Base-by-base conservation (phyloP, 1,284 basidiomycete genomes). In the Melampsora americana region DNA sequence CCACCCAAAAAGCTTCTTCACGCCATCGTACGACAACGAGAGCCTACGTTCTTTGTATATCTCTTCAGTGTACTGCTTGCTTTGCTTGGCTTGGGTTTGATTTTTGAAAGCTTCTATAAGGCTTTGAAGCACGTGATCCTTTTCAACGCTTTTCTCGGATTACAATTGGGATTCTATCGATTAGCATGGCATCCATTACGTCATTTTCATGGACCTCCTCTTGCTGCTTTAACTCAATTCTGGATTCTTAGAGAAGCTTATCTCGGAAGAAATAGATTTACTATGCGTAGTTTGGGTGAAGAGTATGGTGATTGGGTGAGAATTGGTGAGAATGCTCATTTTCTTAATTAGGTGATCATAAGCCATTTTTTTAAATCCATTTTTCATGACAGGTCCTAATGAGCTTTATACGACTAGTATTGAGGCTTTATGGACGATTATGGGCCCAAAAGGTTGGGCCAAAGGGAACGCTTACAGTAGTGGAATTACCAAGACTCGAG, bases 271-370 rank as follows among this genome's bases (percentile, higher is more conserved):
- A 61, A 23, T 44, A 53, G 69, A 28, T 62, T 70, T 70, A 70
- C 69, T 14, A 70, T 70, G 69, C 39, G 28, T 26, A 42, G 32
- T 9, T 62, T 70, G 59, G 56, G 56, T 48, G 56, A 61, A 70
- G 61, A 62, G 56, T 70, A 70, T 70, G 69, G 69, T 7, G 69
- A 70, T 59, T 70, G 69, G 69, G 69, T 70, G 56, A 50, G 69
- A 61, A 70, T 70, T 11, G 69, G 69, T 70, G n/a, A 59, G 56
- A 23, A 59, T n/a, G 11, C 12, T 16, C 16, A 1, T 44, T 14
- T 44, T 44, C 42, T 44, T 44, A 5, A 44, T 44, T 44, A 12
- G n/a, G 26, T 56, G 67, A 48, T 56, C 5, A 1, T 35, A 20
- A 53, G 18, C 39, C 14, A 59, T 30, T 16, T 26, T 35, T 23